These are phyloP conservation scores for Cerioporus squamosus DNA, from an alignment of 1,284 basidiomycete species.

Conservation along the genomic window DNA sequence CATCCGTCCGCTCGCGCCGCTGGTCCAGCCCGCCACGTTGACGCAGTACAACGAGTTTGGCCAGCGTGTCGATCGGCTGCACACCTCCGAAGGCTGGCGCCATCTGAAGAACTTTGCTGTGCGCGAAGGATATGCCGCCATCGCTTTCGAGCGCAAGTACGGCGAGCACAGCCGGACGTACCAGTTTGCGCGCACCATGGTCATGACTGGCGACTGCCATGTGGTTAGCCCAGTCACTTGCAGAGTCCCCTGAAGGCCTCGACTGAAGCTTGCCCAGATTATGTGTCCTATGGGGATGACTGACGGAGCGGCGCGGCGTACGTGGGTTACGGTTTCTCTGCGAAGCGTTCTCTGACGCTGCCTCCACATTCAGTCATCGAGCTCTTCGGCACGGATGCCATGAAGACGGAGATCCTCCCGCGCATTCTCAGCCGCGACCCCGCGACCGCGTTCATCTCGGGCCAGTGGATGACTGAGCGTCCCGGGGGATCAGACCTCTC, in stretches of 20 bases:
- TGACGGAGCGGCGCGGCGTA: constrained; percentile 68
- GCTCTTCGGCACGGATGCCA: constrained; percentile 58
- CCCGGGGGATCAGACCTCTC: constrained; percentile 81
- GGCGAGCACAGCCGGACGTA: constrained; percentile 60
- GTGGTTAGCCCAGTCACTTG: constrained; percentile 25
- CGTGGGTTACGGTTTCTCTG: not conserved
- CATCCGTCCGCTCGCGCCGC: too few relatives aligned
- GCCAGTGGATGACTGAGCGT: constrained; percentile 87
- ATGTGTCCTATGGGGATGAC: constrained; percentile 80
- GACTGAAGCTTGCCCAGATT: constrained; percentile 35
- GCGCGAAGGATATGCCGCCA: constrained; percentile 68
- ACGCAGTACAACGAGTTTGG: constrained; percentile 74
- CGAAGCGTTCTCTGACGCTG: too few relatives aligned
- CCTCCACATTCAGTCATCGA: constrained; percentile 53
- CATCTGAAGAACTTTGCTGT: constrained; percentile 69
- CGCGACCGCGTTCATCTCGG: constrained; percentile 64
- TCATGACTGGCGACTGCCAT: constrained; percentile 64
- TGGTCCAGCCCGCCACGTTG: not conserved
- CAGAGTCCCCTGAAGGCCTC: too few relatives aligned
- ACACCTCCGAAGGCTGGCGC: constrained; percentile 74
- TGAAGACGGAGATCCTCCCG: constrained; percentile 61
- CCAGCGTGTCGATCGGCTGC: constrained; percentile 60
- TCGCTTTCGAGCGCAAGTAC: constrained; percentile 64
- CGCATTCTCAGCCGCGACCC: constrained; percentile 66
- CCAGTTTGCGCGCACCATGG: constrained; percentile 62